Percentiles rank a stretch among this genome's conserved stretches.
phyloP scores from a whole-genome alignment of 192 early-diverging fungal genomes.

The Coemansia sp. region DNA sequence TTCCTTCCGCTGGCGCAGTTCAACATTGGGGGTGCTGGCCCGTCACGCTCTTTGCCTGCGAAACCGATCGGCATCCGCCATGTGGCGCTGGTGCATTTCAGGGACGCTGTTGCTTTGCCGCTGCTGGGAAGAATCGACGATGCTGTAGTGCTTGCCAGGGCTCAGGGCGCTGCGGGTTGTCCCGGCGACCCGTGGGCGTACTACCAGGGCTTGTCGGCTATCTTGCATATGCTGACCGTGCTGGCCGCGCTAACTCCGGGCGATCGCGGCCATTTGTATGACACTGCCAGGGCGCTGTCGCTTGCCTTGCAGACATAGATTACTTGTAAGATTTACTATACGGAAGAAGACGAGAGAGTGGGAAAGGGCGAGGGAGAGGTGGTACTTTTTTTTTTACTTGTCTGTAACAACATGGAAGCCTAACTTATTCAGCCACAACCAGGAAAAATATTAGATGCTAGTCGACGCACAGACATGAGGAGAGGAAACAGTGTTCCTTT shows the following conservation, averaged over 20 bases:
- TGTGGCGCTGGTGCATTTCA: slow-evolving; percentile 37
- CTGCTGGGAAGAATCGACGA: slow-evolving; percentile 32
- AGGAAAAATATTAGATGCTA: no score
- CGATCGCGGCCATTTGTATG: slow-evolving; percentile 38
- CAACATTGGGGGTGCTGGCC: slow-evolving; percentile 2
- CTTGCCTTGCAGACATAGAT: slow-evolving; percentile 18
- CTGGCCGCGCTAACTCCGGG: slow-evolving; percentile 33
- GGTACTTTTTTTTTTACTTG: no score
- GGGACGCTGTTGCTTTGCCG: slow-evolving; percentile 36
- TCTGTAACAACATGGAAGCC: no score
- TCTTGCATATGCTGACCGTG: slow-evolving; percentile 42
- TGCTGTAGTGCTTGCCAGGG: neutral
- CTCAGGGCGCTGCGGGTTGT: neutral
- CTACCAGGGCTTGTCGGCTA: slow-evolving; percentile 7
- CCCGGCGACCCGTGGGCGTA: neutral
- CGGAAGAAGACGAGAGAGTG: no score
- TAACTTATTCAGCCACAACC: no score
- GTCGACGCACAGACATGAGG: neutral
- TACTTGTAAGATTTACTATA: no score
- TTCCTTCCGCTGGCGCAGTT: slow-evolving; percentile 71
- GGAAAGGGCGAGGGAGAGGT: no score
- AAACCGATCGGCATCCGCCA: no score
- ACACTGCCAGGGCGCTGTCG: slow-evolving; percentile 26
- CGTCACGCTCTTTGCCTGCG: no score
- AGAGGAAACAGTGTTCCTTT: no score